phyloP scores from a whole-genome alignment of 2,329 filamentous ascomycete species.

The Penicillium digitatum region DNA sequence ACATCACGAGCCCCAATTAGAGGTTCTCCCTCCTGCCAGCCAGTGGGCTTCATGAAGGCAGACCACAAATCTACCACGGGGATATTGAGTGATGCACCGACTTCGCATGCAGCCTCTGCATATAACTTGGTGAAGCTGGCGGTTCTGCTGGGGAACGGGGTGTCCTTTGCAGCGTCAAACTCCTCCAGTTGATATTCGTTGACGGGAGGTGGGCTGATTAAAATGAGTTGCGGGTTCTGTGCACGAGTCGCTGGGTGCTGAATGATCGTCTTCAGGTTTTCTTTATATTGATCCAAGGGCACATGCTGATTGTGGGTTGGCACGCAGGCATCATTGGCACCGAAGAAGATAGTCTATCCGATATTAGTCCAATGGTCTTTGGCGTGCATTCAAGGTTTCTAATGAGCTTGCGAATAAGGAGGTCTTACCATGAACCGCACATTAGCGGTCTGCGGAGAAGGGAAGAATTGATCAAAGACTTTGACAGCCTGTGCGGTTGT shows the following conservation, averaged over 20 bases:
- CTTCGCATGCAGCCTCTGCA: slow-evolving; percentile 61
- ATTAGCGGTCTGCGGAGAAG: slow-evolving; percentile 54
- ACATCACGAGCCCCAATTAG: slow-evolving; percentile 57
- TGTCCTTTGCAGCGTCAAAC: slow-evolving; percentile 49
- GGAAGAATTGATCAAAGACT: slow-evolving; percentile 67
- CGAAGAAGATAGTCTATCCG: slow-evolving; percentile 69
- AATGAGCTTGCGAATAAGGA: neutral
- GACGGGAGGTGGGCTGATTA: slow-evolving; percentile 73
- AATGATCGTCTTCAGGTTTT: slow-evolving; percentile 68
- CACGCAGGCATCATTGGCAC: slow-evolving; percentile 83
- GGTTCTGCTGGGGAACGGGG: slow-evolving; percentile 52
- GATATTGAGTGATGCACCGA: slow-evolving; percentile 55
- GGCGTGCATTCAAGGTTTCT: neutral
- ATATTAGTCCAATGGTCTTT: slow-evolving; percentile 1
- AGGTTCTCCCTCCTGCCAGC: slow-evolving; percentile 50
- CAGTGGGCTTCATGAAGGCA: slow-evolving; percentile 65
- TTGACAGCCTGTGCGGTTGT: slow-evolving; percentile 71
- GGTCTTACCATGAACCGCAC: slow-evolving; percentile 43
- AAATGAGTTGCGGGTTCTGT: slow-evolving; percentile 70
- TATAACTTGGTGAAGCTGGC: slow-evolving; percentile 61
- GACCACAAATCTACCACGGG: slow-evolving; percentile 75
- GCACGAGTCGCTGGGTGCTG: slow-evolving; percentile 64
- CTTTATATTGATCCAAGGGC: slow-evolving; percentile 67
- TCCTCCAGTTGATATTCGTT: slow-evolving; percentile 65
- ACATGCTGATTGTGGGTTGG: slow-evolving; percentile 69